Conservation (phyloP, 805 yeast species). For the Suhomyces sp. region DNA sequence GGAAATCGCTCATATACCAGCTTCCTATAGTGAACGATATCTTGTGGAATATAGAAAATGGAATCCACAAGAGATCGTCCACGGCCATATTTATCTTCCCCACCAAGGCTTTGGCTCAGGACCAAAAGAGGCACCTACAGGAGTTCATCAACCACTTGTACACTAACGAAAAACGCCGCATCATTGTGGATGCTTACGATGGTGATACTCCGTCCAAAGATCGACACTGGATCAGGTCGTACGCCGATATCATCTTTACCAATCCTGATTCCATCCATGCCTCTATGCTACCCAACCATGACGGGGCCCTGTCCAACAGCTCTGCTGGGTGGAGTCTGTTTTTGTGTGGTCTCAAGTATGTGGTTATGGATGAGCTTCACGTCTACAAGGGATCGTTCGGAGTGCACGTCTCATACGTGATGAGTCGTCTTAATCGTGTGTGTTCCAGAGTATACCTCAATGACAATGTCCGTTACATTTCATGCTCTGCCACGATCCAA, state of each 20-base stretch:
- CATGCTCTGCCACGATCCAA: conserved; percentile 91
- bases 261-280: conserved; percentile 94
- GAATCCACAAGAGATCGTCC: conserved; percentile 31
- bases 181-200: conserved; percentile 78
- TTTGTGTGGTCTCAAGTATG: conserved; percentile 58
- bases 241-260: conserved; percentile 80
- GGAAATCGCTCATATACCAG: conserved; percentile 91
- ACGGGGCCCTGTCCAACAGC: conserved; percentile 12
- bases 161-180: conserved; percentile 29
- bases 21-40: conserved; percentile 65
- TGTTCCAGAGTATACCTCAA: conserved; percentile 45
- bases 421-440: conserved; percentile 74
- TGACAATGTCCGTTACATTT: conserved; percentile 58
- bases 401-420: conserved; percentile 80
- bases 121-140: conserved; percentile 80
- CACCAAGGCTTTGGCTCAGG: conserved; percentile 96
- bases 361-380: conserved; percentile 85
- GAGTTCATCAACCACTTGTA: conserved; percentile 54
- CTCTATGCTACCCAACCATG: conserved; percentile 75
- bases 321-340: conserved; percentile 60
- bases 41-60: conserved; percentile 32
- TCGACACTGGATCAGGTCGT: conserved; percentile 52
- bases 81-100: conserved; percentile 92
- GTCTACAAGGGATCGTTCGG: conserved; percentile 90
- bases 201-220: conserved; percentile 78